These are phyloP conservation scores for Inga oerstediana DNA, from an alignment of 306 rosid species.

Conservation along the genomic window DNA sequence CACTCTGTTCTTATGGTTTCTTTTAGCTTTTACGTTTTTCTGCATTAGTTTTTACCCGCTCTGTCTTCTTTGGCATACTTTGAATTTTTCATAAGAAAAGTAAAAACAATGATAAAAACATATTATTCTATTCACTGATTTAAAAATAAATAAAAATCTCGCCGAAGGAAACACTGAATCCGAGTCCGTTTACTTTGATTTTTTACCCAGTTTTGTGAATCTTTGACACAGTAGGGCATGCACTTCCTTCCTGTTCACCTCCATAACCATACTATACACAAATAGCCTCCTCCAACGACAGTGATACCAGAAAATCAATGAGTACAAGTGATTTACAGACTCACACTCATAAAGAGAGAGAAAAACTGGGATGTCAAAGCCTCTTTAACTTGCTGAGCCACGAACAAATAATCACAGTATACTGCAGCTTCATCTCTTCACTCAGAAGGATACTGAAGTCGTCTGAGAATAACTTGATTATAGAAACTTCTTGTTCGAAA, in stretches of 20 bases:
- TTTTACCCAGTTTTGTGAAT: neutral
- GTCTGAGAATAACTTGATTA: slow-evolving; percentile 42
- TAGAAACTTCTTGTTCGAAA: slow-evolving; percentile 58
- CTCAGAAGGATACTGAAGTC: slow-evolving; percentile 29
- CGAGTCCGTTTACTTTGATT: neutral
- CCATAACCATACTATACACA: neutral
- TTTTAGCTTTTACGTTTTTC: neutral
- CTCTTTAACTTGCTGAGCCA: neutral
- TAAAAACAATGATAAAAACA: neutral
- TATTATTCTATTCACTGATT: neutral
- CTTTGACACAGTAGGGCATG: neutral
- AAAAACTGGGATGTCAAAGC: neutral
- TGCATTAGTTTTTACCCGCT: neutral
- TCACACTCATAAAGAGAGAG: neutral
- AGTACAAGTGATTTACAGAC: slow-evolving; percentile 23
- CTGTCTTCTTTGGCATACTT: neutral
- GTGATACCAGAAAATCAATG: neutral
- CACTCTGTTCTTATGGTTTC: neutral
- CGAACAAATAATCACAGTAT: slow-evolving; percentile 4
- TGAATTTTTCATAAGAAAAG: neutral
- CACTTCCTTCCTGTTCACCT: neutral
- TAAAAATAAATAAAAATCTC: neutral
- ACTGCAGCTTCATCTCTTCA: neutral
- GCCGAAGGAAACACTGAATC: neutral
- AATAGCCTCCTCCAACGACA: neutral